These are phyloP conservation scores for Monoraphidium neglectum DNA, from an alignment of 139 green algal genomes.

Conservation along the genomic window DNA sequence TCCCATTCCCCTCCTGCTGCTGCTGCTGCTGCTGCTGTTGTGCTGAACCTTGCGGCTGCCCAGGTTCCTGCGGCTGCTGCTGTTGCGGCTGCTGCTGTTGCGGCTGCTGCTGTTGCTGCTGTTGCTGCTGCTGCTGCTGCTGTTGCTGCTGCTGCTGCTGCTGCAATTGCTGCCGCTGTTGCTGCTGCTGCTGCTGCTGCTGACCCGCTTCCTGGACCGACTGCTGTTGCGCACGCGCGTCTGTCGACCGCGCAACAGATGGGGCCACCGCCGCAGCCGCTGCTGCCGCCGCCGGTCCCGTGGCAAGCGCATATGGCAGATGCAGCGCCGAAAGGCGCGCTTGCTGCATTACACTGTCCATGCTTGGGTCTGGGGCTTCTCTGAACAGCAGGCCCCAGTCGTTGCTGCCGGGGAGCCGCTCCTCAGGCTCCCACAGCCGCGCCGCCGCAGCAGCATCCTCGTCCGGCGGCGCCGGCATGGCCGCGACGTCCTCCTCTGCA, in stretches of 20 bases:
- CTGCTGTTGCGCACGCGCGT: too few relatives aligned
- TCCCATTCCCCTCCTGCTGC: too few relatives aligned
- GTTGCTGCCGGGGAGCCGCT: background rate
- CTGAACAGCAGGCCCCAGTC: conserved; percentile 29
- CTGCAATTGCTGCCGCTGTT: background rate
- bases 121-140: conserved; percentile 21
- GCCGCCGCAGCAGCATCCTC: conserved; percentile 16
- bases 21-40: background rate
- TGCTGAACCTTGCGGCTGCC: too few relatives aligned
- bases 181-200: conserved; percentile 24
- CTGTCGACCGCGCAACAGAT: too few relatives aligned
- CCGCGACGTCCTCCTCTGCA: too few relatives aligned
- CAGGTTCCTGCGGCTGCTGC: conserved; percentile 10
- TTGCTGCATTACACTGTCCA: conserved; percentile 24
- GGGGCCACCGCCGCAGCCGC: background rate
- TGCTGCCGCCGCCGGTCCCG: background rate
- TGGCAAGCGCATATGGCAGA: conserved; percentile 13
- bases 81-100: conserved; percentile 2
- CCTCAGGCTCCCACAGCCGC: conserved; percentile 7
- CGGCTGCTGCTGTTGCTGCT: too few relatives aligned
- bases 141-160: conserved; percentile 5
- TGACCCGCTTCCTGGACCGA: conserved; percentile 1
- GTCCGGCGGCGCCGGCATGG: background rate
- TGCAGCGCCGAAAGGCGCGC: conserved; percentile 9
- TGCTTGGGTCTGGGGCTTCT: conserved; percentile 13